A percentile compares a stretch with the other conserved stretches of the same genome.
These are phyloP conservation scores for Talaromyces rugulosus DNA, from an alignment of 2,329 filamentous ascomycete species.

Conservation along the genomic window DNA sequence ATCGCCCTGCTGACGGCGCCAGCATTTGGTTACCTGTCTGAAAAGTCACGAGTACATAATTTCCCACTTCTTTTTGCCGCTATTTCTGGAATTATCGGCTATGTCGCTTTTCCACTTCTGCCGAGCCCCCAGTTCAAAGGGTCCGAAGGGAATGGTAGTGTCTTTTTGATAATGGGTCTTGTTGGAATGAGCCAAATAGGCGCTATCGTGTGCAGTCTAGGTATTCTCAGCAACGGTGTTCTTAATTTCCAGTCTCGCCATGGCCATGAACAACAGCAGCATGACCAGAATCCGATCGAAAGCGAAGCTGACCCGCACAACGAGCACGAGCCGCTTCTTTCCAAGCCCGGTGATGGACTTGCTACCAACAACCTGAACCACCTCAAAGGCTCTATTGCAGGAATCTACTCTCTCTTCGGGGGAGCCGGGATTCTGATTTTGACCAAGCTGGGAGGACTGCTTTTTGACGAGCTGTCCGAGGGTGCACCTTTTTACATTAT, in stretches of 20 bases:
- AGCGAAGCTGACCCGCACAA: slow-evolving; percentile 1
- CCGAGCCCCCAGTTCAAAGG: slow-evolving; percentile 70
- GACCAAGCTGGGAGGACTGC: slow-evolving; percentile 81
- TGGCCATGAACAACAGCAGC: not conserved
- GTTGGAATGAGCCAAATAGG: slow-evolving; percentile 94
- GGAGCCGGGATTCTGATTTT: slow-evolving; percentile 85
- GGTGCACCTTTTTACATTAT: slow-evolving; percentile 93
- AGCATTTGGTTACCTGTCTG: slow-evolving; percentile 80
- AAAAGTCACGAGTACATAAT: slow-evolving; percentile 62
- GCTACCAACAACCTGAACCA: slow-evolving; percentile 40
- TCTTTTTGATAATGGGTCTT: slow-evolving; percentile 73
- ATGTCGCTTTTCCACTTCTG: slow-evolving; percentile 70
- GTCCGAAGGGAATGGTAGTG: slow-evolving; percentile 61
- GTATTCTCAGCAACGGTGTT: slow-evolving; percentile 76
- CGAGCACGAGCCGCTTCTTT: slow-evolving; percentile 30
- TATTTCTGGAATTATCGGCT: slow-evolving; percentile 71
- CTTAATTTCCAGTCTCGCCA: slow-evolving; percentile 39
- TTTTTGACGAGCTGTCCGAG: slow-evolving; percentile 72
- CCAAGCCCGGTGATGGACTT: slow-evolving; percentile 16
- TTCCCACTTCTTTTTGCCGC: slow-evolving; percentile 70
- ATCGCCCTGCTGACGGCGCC: slow-evolving; percentile 81
- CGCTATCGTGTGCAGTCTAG: slow-evolving; percentile 92
- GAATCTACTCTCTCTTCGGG: slow-evolving; percentile 87
- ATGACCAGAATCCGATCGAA: not conserved
- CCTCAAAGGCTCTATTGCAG: slow-evolving; percentile 90